Evolutionary conservation across 495 filamentous ascomycete species (phyloP), one percentile per base, ranked within the genome.

Genomic region (Xylaria nigripes): DNA sequence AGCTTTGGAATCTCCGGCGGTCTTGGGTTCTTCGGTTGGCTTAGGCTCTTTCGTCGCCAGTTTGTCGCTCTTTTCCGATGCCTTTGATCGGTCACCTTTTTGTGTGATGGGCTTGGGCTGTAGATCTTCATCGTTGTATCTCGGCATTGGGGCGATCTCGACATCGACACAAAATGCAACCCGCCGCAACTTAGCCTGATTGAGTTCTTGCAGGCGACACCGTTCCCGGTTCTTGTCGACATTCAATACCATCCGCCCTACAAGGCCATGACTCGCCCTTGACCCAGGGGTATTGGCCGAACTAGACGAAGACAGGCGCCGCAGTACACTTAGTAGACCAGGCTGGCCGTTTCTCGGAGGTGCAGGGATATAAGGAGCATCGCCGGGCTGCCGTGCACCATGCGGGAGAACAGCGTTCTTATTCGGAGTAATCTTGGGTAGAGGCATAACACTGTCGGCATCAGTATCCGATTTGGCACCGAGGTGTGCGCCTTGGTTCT

Each of bases 161-260:
- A 98, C 93, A 67, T 98, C 93, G 3, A 98, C 93, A 59, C 87
- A 95, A 61, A 98, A 98, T 1, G 90, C 87, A 1, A 98, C 93
- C 30, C 88, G 78, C 19, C 90, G 79, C 29, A 98, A 70, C 57
- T 93, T 95, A 16, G 79, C 80, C 55, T 86, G 83, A 54, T 92
- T 82, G 19, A 98, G 70, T 56, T 93, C 90, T 24, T 81, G 75
- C 23, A 97, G 81, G 15, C 79, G 77, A 64, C 89, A 93, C 38
- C 93, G 72, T 61, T 94, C 85, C 27, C 93, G 78, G 57, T 82
- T 77, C 19, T 70, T 80, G 62, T 98, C 90, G 36, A 95, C 74
- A 63, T 98, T 98, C 75, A 97, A 76, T 18, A 95, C 81, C 53
- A 77, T 80, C 40, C 93, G 77, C 57, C 87, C 82, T 52, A 90